A percentile compares a stretch with the other conserved stretches of the same genome.
phyloP scores from a whole-genome alignment of 2,329 filamentous ascomycete species.

The Cylindrodendrum hubeiense region DNA sequence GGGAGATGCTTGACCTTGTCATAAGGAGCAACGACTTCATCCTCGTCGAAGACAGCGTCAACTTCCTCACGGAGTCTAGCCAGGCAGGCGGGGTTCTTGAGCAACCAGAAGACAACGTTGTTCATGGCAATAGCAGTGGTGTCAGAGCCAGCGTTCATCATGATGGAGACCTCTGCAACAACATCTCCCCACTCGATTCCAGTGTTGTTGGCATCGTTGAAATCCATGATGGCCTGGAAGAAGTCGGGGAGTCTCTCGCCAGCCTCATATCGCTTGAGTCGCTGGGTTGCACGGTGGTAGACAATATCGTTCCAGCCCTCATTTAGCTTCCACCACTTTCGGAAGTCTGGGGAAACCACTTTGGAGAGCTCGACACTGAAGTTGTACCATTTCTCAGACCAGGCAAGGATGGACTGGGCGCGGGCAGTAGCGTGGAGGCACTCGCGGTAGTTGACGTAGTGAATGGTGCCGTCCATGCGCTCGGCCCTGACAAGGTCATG shows the following conservation, averaged over 20 bases:
- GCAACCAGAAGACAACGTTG: constrained; percentile 65
- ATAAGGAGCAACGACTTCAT: constrained; percentile 60
- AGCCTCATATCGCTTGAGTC: constrained; percentile 36
- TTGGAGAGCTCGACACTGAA: constrained; percentile 60
- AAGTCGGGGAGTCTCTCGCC: constrained; percentile 71
- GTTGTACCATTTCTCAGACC: constrained; percentile 64
- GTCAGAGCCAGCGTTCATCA: constrained; percentile 64
- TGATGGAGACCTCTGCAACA: constrained; percentile 66
- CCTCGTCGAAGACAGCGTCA: constrained; percentile 56
- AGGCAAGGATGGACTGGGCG: constrained; percentile 63
- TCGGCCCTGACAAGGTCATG: constrained; percentile 58
- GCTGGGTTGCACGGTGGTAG: constrained; percentile 55
- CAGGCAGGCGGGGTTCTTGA: constrained; percentile 58
- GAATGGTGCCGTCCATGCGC: constrained; percentile 58
- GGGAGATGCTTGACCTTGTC: constrained; percentile 64
- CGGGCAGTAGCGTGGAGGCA: constrained; percentile 63
- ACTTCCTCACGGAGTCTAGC: constrained; percentile 58
- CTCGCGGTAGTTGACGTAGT: constrained; percentile 61
- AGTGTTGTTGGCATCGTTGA: constrained; percentile 52
- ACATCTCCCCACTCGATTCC: constrained; percentile 69
- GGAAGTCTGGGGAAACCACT: constrained; percentile 57
- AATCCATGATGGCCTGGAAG: constrained; percentile 67
- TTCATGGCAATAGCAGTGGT: constrained; percentile 64
- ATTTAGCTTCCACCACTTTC: constrained; percentile 38
- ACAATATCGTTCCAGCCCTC: constrained; percentile 56